A percentile compares a stretch with the other conserved stretches of the same genome.
Conservation (phyloP, 169 alveolate species). For the Perkinsus marinus region DNA sequence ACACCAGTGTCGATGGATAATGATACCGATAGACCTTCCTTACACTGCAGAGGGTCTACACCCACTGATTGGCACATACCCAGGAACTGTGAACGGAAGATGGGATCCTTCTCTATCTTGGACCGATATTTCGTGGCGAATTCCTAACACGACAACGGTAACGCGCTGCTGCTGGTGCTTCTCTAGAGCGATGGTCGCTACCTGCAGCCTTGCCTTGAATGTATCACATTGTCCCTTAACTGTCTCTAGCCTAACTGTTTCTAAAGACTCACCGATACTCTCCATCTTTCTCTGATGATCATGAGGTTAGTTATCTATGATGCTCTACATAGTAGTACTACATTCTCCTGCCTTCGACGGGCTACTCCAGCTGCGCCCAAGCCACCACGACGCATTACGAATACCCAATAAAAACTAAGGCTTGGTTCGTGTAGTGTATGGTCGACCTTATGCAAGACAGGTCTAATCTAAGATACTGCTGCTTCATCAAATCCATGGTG, state of each 20-base stretch:
- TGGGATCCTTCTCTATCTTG: not conserved
- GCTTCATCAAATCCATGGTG: too few relatives aligned
- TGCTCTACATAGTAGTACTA: too few relatives aligned
- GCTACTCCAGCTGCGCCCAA: not conserved
- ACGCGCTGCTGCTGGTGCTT: too few relatives aligned
- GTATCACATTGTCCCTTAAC: not conserved
- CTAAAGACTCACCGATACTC: not conserved
- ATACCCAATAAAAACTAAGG: not conserved
- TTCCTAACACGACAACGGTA: not conserved
- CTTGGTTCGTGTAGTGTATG: too few relatives aligned
- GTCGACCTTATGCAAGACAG: too few relatives aligned
- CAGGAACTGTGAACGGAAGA: not conserved
- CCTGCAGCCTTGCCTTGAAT: not conserved
- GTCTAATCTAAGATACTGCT: too few relatives aligned
- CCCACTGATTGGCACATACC: not conserved
- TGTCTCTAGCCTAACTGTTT: not conserved
- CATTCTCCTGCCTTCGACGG: not conserved
- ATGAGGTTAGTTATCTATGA: not conserved
- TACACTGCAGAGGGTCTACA: not conserved
- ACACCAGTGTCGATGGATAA: not conserved
- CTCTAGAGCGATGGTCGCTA: not conserved
- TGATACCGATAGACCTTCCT: not conserved
- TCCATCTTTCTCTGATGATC: not conserved
- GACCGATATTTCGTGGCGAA: not conserved
- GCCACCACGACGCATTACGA: not conserved